Conservation (phyloP, 257 asterid species). For the Asclepias syriaca region DNA sequence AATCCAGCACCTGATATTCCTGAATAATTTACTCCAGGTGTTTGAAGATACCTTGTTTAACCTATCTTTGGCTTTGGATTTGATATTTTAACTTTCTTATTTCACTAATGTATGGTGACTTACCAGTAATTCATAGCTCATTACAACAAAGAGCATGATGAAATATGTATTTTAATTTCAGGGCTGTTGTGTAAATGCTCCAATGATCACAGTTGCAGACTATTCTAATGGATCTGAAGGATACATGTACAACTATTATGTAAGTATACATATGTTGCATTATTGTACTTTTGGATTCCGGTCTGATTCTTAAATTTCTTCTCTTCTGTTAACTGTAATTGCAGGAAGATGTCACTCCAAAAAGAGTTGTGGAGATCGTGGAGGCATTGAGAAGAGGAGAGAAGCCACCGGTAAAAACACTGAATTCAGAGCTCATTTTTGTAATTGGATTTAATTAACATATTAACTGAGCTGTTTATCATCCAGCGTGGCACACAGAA, state of each 20-base stretch:
- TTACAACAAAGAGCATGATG: slow-evolving; percentile 8
- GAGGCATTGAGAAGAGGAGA: slow-evolving; percentile 91
- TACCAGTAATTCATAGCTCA: background rate
- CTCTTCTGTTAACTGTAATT: slow-evolving; percentile 8
- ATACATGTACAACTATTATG: slow-evolving; percentile 77
- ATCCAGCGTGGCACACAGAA: slow-evolving; percentile 93
- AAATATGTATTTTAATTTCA: slow-evolving; percentile 14
- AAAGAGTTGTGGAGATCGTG: slow-evolving; percentile 79
- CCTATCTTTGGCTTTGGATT: background rate
- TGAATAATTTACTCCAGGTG: background rate
- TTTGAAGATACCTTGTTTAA: background rate
- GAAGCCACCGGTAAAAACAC: slow-evolving; percentile 75
- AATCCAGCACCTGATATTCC: background rate
- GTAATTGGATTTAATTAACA: background rate
- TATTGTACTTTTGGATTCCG: background rate
- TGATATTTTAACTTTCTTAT: background rate
- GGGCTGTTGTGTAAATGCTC: slow-evolving; percentile 81
- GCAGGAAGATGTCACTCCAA: slow-evolving; percentile 92
- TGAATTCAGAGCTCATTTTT: background rate
- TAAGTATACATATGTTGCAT: slow-evolving; percentile 30
- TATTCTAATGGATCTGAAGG: slow-evolving; percentile 97
- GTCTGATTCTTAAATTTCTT: background rate
- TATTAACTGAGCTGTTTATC: slow-evolving; percentile 3
- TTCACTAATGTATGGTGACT: background rate
- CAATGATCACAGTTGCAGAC: slow-evolving; percentile 97